A percentile compares a stretch with the other conserved stretches of the same genome.
Conservation (phyloP, 2,329 filamentous ascomycete species). For the Ophiostoma novo-ulmi region DNA sequence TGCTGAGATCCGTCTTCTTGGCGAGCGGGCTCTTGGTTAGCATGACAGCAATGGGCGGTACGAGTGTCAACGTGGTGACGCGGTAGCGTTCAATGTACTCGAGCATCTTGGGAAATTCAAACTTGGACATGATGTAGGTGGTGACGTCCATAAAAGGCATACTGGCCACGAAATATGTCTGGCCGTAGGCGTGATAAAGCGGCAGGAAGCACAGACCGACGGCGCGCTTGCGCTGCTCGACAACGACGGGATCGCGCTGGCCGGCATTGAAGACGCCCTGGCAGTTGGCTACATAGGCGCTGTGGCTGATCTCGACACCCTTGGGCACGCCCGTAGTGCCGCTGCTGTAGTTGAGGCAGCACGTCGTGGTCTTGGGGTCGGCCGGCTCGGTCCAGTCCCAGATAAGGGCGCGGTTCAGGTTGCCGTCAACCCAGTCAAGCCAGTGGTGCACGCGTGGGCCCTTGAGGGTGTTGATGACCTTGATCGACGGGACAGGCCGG, state of each 20-base stretch:
- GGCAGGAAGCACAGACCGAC: slow-evolving; percentile 64
- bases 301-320: slow-evolving; percentile 76
- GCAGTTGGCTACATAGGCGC: slow-evolving; percentile 69
- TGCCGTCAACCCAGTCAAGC: slow-evolving; percentile 54
- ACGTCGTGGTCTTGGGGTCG: slow-evolving; percentile 48
- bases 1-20: slow-evolving; percentile 62
- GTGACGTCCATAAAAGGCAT: slow-evolving; percentile 53
- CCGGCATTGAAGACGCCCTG: slow-evolving; percentile 51
- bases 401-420: slow-evolving; percentile 43
- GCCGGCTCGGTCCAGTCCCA: slow-evolving; percentile 61
- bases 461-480: neutral
- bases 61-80: slow-evolving; percentile 61
- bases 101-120: slow-evolving; percentile 70
- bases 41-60: slow-evolving; percentile 70
- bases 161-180: slow-evolving; percentile 63
- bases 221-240: slow-evolving; percentile 38
- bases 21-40: slow-evolving; percentile 66
- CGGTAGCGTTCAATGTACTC: slow-evolving; percentile 61
- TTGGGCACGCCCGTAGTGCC: slow-evolving; percentile 79
- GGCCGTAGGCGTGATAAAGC: slow-evolving; percentile 69
- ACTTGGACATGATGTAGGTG: slow-evolving; percentile 73
- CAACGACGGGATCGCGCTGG: slow-evolving; percentile 43
- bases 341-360: slow-evolving; percentile 73
- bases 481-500: slow-evolving; percentile 21
- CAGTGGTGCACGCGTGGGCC: slow-evolving; percentile 47